Evolutionary conservation across 768 basidiomycete species (phyloP).

Genomic region (Podaxis carcinomalis): DNA sequence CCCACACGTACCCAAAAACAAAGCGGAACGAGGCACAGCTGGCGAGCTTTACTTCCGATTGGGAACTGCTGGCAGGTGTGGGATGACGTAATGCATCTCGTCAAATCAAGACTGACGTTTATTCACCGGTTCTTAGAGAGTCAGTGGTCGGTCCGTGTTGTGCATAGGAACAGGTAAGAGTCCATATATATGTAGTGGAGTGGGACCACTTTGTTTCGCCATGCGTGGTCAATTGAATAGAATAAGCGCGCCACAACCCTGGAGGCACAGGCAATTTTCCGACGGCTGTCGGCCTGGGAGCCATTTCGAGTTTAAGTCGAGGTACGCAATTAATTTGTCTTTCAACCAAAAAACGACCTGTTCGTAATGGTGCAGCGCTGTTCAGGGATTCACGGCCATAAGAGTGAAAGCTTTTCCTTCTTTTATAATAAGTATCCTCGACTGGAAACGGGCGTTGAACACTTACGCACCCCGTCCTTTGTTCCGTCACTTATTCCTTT

Average conservation of each 20-base stretch:
- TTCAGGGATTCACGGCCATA: neutral
- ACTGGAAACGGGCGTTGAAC: neutral
- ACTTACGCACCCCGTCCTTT: neutral
- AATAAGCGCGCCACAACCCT: neutral
- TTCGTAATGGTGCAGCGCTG: neutral
- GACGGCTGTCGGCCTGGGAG: neutral
- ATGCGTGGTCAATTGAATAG: neutral
- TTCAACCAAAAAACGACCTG: neutral
- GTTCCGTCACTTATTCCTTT: neutral
- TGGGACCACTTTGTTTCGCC: neutral
- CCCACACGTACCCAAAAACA: neutral
- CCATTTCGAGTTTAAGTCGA: constrained; percentile 3
- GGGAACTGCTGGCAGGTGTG: neutral
- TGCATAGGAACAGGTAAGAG: neutral
- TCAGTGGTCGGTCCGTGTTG: neutral
- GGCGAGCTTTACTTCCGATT: neutral
- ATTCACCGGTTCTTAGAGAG: too few species aligned
- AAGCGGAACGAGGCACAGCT: neutral
- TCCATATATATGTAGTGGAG: neutral
- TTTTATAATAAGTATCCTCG: neutral
- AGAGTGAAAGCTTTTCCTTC: neutral
- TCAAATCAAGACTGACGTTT: too few species aligned
- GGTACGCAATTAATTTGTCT: neutral
- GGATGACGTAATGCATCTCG: too few species aligned
- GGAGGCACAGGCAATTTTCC: neutral